phyloP scores from a whole-genome alignment of 164 flowering plant genomes.

The Tetrastigma voinierianum region DNA sequence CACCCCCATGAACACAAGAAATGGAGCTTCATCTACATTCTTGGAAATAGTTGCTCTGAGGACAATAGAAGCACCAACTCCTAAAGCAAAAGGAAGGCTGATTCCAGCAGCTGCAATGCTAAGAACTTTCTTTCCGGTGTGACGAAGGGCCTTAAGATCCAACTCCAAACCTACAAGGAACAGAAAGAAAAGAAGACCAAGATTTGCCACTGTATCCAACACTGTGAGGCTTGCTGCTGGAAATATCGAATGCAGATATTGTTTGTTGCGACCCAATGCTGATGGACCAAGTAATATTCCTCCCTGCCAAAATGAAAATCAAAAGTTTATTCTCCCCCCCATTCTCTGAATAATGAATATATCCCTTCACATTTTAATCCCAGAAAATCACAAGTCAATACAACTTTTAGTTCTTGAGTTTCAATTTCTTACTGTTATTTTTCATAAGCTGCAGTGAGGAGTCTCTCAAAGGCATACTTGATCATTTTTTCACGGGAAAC shows the following conservation, averaged over 20 bases:
- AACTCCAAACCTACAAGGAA: slow-evolving; percentile 49
- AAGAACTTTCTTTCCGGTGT: slow-evolving; percentile 46
- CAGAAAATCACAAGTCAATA: too few relatives aligned
- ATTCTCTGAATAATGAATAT: too few relatives aligned
- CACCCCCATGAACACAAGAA: slow-evolving; percentile 68
- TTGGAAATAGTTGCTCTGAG: slow-evolving; percentile 39
- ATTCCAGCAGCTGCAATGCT: slow-evolving; percentile 54
- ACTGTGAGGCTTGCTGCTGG: slow-evolving; percentile 43
- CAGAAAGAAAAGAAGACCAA: slow-evolving; percentile 47
- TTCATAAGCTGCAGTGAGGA: too few relatives aligned
- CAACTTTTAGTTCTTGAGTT: too few relatives aligned
- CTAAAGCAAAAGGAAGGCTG: slow-evolving; percentile 48
- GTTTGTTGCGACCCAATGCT: slow-evolving; percentile 33
- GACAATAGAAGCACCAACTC: slow-evolving; percentile 50
- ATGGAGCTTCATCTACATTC: slow-evolving; percentile 36
- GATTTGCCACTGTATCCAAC: slow-evolving; percentile 45
- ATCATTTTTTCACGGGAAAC: too few relatives aligned
- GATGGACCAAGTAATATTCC: slow-evolving; percentile 56
- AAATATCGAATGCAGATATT: slow-evolving; percentile 31
- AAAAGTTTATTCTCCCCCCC: neutral
- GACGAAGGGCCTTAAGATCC: slow-evolving; percentile 29
- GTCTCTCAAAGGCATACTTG: too few relatives aligned
- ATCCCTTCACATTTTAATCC: too few relatives aligned
- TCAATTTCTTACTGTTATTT: too few relatives aligned
- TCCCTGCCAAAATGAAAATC: slow-evolving; percentile 29